These are phyloP conservation scores for Gautieria morchelliformis DNA, from an alignment of 768 basidiomycete genomes.

Conservation along the genomic window DNA sequence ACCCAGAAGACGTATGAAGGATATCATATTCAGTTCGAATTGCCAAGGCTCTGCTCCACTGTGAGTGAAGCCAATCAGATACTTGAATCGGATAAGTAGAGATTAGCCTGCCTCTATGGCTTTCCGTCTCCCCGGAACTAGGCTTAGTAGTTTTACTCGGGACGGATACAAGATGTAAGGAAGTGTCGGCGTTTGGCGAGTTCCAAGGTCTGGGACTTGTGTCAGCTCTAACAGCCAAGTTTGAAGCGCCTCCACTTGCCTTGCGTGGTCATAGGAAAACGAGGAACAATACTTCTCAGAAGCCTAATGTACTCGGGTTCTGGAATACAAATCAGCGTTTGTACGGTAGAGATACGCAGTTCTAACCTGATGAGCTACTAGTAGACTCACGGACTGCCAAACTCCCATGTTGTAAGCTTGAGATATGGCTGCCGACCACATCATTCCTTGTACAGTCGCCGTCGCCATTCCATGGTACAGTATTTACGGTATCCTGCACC, in stretches of 20 bases:
- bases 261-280: constrained; percentile 35
- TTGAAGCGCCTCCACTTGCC: constrained; percentile 18
- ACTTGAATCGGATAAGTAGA: background rate
- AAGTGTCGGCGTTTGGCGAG: constrained; percentile 19
- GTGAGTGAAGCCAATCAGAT: background rate
- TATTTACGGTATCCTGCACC: constrained; percentile 10
- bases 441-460: background rate
- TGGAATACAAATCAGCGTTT: background rate
- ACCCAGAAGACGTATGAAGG: constrained; percentile 10
- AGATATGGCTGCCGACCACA: background rate
- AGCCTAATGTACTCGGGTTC: background rate
- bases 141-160: constrained; percentile 24
- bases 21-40: constrained; percentile 29
- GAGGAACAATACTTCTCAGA: constrained; percentile 28
- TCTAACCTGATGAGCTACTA: background rate
- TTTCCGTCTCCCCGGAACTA: constrained; percentile 36
- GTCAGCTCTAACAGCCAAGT: background rate
- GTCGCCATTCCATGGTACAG: constrained; percentile 13
- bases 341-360: background rate
- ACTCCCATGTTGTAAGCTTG: background rate
- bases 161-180: constrained; percentile 31
- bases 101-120: constrained; percentile 32
- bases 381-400: background rate
- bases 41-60: constrained; percentile 40
- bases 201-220: constrained; percentile 25